These are phyloP conservation scores for Daldinia sp. DNA, from an alignment of 2,329 filamentous ascomycete genomes.

Conservation along the genomic window DNA sequence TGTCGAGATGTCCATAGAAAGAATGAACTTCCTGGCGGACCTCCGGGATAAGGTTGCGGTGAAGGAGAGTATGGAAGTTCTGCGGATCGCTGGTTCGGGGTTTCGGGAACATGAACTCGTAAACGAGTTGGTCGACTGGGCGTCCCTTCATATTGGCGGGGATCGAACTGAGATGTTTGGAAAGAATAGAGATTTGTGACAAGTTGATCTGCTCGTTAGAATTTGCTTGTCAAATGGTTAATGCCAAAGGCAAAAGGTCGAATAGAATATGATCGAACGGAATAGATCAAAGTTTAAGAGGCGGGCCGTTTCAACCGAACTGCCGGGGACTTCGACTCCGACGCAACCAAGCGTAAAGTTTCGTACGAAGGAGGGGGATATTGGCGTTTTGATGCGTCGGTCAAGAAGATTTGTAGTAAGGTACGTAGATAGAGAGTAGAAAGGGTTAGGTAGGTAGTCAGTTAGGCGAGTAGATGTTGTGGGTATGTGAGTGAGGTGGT, in stretches of 20 bases:
- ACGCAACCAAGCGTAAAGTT: conserved; percentile 21
- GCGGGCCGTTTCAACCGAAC: conserved; percentile 3
- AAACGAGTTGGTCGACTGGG: conserved; percentile 78
- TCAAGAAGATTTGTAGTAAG: background rate
- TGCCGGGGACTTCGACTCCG: conserved; percentile 13
- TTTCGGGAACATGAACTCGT: conserved; percentile 78
- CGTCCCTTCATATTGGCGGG: conserved; percentile 74
- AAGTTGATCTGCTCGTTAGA: conserved; percentile 1
- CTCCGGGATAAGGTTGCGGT: conserved; percentile 78
- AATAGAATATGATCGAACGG: conserved; percentile 23
- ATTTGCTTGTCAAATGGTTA: conserved; percentile 12
- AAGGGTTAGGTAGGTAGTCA: background rate
- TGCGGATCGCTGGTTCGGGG: conserved; percentile 75
- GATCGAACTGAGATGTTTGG: conserved; percentile 2
- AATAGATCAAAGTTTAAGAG: conserved; percentile 20
- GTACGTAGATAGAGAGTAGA: conserved; percentile 9
- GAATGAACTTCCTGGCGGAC: conserved; percentile 82
- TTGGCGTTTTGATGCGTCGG: background rate
- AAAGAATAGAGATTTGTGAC: conserved; percentile 17
- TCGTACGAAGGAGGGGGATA: conserved; percentile 7
- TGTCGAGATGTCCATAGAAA: conserved; percentile 84
- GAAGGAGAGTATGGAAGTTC: conserved; percentile 77
- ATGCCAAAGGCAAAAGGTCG: conserved; percentile 1
- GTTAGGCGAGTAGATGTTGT: conserved; percentile 5
- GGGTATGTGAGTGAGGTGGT: conserved; percentile 13